phyloP scores from a whole-genome alignment of 1,284 basidiomycete species.

The Sporisorium scitamineum region DNA sequence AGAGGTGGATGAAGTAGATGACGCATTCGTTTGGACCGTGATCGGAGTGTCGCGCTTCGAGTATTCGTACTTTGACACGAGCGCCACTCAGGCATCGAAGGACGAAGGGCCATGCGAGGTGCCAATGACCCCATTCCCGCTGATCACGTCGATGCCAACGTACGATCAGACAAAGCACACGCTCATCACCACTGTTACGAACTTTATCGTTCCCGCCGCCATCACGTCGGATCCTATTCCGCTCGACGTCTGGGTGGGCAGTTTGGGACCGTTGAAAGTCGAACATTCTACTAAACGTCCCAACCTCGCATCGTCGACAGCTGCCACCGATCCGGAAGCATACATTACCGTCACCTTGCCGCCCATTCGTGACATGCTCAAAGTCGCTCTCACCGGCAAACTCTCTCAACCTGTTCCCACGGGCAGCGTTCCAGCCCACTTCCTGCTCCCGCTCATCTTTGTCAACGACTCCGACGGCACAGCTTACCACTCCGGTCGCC shows the following conservation, averaged over 20 bases:
- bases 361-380: conserved; percentile 41
- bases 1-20: conserved; percentile 87
- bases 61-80: conserved; percentile 92
- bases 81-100: conserved; percentile 80
- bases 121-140: conserved; percentile 84
- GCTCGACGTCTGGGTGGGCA: conserved; percentile 88
- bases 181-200: conserved; percentile 79
- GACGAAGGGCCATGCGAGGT: conserved; percentile 74
- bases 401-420: not conserved
- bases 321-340: conserved; percentile 30
- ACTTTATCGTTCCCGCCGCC: conserved; percentile 47
- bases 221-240: conserved; percentile 73
- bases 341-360: conserved; percentile 55
- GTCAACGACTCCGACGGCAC: conserved; percentile 63
- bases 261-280: conserved; percentile 78
- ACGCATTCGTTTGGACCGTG: conserved; percentile 94
- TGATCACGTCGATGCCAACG: conserved; percentile 81
- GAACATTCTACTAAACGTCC: conserved; percentile 21
- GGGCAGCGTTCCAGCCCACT: conserved; percentile 20
- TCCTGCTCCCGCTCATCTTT: conserved; percentile 62
- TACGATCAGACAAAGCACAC: conserved; percentile 80
- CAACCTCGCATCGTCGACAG: not conserved
- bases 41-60: conserved; percentile 93
- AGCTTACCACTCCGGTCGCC: conserved; percentile 60
- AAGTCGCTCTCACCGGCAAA: conserved; percentile 16